A percentile compares a stretch with the other conserved stretches of the same genome.
Conservation (phyloP, 1,284 basidiomycete genomes). For the Sporisorium scitamineum region DNA sequence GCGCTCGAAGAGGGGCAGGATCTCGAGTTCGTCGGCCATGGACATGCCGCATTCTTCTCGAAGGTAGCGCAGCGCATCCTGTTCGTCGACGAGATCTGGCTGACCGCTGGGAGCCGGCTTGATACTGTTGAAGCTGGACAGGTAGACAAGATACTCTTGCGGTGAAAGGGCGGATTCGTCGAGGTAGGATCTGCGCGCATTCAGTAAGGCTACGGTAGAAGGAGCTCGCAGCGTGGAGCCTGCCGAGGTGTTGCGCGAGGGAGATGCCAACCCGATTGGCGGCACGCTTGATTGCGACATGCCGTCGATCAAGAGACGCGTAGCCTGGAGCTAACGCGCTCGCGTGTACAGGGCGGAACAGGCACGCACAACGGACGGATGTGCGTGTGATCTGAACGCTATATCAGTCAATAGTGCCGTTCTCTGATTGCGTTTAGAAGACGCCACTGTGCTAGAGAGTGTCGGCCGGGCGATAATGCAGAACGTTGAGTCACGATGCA, state of each 20-base stretch:
- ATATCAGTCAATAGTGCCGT: background rate
- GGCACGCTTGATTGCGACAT: conserved; percentile 29
- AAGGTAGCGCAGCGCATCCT: conserved; percentile 64
- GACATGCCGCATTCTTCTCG: conserved; percentile 61
- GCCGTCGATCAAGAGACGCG: conserved; percentile 4
- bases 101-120: conserved; percentile 61
- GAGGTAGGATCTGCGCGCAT: conserved; percentile 48
- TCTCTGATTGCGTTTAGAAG: background rate
- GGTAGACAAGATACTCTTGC: conserved; percentile 61
- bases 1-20: conserved; percentile 67
- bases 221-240: conserved; percentile 25
- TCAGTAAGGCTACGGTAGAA: conserved; percentile 26
- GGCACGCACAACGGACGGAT: background rate
- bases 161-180: conserved; percentile 67
- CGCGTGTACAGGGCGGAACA: background rate
- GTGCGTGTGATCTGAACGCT: background rate
- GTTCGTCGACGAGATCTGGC: conserved; percentile 63
- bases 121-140: conserved; percentile 58
- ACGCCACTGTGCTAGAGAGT: too few relatives aligned
- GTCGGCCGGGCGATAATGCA: too few relatives aligned
- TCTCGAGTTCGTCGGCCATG: conserved; percentile 66
- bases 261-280: conserved; percentile 19
- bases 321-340: conserved; percentile 7
- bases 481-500: background rate
- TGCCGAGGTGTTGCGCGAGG: conserved; percentile 32